phyloP scores from a whole-genome alignment of 75 land plant species.

The Pinus taeda region DNA sequence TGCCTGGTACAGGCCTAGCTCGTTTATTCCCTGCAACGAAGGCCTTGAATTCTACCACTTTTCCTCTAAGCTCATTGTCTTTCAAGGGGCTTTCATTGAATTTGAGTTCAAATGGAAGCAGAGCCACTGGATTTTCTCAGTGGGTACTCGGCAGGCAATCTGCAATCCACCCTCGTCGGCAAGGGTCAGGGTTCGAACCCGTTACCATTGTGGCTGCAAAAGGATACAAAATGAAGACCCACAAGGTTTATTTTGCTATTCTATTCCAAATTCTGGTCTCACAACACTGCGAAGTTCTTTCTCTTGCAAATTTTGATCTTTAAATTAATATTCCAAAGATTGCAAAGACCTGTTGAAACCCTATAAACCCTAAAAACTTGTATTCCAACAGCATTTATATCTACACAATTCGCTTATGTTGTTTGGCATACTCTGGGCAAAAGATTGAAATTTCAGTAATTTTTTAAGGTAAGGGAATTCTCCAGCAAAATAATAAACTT shows the following conservation, averaged over 20 bases:
- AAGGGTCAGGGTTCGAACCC: not conserved
- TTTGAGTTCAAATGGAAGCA: not conserved
- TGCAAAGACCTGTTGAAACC: too few relatives aligned
- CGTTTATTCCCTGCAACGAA: not conserved
- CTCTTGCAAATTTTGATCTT: too few relatives aligned
- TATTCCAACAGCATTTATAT: too few relatives aligned
- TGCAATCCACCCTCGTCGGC: not conserved
- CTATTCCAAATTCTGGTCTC: too few relatives aligned
- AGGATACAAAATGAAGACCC: conserved; percentile 94
- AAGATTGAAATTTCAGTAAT: too few relatives aligned
- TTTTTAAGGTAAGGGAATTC: too few relatives aligned
- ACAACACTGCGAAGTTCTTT: too few relatives aligned
- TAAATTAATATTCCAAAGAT: too few relatives aligned
- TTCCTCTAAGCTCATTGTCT: not conserved
- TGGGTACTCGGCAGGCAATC: not conserved
- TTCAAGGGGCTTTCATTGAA: conserved; percentile 2
- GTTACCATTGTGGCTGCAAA: conserved; percentile 51
- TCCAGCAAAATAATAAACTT: too few relatives aligned
- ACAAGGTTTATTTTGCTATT: conserved; percentile 59
- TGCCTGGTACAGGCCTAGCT: not conserved
- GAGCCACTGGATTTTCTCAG: not conserved
- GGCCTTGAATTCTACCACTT: not conserved
- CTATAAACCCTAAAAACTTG: too few relatives aligned
- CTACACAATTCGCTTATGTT: too few relatives aligned
- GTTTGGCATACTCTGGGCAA: too few relatives aligned